Evolutionary conservation across 2,329 filamentous ascomycete species (phyloP), one percentile per base, ranked within the genome.

Genomic region (Epichloe amarillans): DNA sequence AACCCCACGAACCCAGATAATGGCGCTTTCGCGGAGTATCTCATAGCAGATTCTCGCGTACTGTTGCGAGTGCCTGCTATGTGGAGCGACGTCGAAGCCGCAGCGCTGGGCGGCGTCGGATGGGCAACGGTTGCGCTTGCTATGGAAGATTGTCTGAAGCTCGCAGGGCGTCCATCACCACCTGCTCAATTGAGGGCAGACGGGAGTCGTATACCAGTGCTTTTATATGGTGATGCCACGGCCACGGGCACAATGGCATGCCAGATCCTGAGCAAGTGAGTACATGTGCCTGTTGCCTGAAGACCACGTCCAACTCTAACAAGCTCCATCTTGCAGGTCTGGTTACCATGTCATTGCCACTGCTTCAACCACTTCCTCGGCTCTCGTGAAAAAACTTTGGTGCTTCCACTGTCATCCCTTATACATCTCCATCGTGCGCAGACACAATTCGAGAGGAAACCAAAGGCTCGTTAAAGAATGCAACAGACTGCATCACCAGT

Each of bases 171-270:
- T 12, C 54, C 54, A 4, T 55, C 52, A 1, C 21, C 12, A 23
- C 54, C 54, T 3, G 49, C 42, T 5, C 23, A 15, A n/a, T 14
- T 11, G 3, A 21, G 42, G 15, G 11, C 23, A 7, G 36, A 43
- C 33, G 33, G 46, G n/a, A 43, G n/a, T 5, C 30, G 21, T 15
- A 33, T 46, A 8, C 58, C 60, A 1, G 59, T 65, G 3, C 46
- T 65, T 2, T 57, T 65, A 2, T 64, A 63, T 19, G 63, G 62
- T 5, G 63, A 55, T 3, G 58, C 54, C 0, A 63, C 62, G 2
- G 60, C 60, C 1, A 59, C 60, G 0, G 63, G 62, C 2, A 61
- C 57, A 0, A 60, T 64, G 52, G 61, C 62, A 1, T 55, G 50
- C 36, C 62, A 64, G 41, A n/a, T 65, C 3, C 47, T 64, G 26